Evolutionary conservation across 2,329 filamentous ascomycete genomes (phyloP).

Genomic region (Aspergillus viridinutans): DNA sequence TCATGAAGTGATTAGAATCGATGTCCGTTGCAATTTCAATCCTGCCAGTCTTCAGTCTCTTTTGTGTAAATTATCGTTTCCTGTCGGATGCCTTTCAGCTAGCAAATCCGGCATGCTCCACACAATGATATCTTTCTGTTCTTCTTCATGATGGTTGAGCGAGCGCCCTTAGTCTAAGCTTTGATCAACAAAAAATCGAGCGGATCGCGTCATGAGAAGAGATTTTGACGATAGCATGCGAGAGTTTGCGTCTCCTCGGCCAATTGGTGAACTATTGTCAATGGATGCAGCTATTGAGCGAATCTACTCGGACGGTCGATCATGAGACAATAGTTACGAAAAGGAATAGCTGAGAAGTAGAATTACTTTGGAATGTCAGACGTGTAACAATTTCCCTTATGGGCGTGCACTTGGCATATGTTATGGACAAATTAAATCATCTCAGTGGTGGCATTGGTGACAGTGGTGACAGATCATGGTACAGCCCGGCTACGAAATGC

Average conservation of each 20-base stretch:
- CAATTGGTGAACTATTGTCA: neutral
- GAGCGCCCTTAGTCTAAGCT: neutral
- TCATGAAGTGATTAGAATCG: slow-evolving; percentile 31
- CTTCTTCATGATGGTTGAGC: neutral
- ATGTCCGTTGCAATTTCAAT: slow-evolving; percentile 15
- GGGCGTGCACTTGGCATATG: too few relatives aligned
- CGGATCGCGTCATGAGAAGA: neutral
- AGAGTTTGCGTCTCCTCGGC: neutral
- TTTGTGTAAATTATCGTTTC: slow-evolving; percentile 27
- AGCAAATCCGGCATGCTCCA: slow-evolving; percentile 14
- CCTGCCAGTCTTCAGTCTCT: slow-evolving; percentile 17
- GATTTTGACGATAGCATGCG: neutral
- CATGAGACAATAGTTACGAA: neutral
- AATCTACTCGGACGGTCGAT: neutral
- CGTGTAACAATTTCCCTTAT: too few relatives aligned
- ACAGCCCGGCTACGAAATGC: neutral
- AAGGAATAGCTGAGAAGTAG: neutral
- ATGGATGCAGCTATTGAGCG: neutral
- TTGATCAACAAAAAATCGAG: neutral
- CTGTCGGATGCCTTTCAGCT: slow-evolving; percentile 20
- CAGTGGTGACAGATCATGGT: neutral
- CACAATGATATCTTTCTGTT: slow-evolving; percentile 15
- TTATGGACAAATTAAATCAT: too few relatives aligned
- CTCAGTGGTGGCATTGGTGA: too few relatives aligned
- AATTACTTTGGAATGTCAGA: too few relatives aligned